A percentile compares a stretch with the other conserved stretches of the same genome.
Conservation (phyloP, 139 green algal species). For the Parachlorella kessleri region DNA sequence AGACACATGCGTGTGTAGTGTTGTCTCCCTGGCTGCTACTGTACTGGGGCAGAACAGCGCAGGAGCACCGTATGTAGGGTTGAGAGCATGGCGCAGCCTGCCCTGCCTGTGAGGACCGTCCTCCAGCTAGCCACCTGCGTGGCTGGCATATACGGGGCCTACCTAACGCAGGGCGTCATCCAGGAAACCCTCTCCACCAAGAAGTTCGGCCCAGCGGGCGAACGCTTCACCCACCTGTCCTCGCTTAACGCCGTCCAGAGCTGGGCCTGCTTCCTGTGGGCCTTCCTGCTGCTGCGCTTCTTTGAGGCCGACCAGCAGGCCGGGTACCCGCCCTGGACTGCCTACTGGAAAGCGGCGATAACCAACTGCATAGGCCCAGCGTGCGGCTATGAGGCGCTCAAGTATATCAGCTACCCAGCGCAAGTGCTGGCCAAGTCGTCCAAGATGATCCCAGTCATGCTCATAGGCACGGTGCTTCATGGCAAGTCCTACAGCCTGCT, state of each 20-base stretch:
- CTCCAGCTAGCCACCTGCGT: constrained; percentile 69
- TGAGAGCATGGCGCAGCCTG: not conserved
- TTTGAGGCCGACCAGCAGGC: not conserved
- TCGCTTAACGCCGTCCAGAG: constrained; percentile 87
- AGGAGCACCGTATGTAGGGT: no score
- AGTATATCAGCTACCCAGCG: constrained; percentile 94
- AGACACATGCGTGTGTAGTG: no score
- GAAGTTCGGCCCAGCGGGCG: constrained; percentile 67
- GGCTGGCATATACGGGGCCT: constrained; percentile 90
- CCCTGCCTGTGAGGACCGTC: not conserved
- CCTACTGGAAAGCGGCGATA: constrained; percentile 83
- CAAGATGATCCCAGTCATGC: constrained; percentile 98
- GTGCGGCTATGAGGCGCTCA: constrained; percentile 87
- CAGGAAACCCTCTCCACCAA: constrained; percentile 88
- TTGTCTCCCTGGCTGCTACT: no score
- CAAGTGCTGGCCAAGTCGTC: constrained; percentile 97
- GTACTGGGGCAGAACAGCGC: no score
- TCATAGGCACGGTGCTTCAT: constrained; percentile 88
- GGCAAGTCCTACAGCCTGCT: constrained; percentile 76
- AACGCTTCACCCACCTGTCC: constrained; percentile 85
- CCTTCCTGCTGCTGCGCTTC: constrained; percentile 55
- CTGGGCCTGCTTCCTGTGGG: constrained; percentile 88
- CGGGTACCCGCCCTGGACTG: constrained; percentile 46
- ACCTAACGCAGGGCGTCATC: constrained; percentile 84
- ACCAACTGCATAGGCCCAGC: constrained; percentile 91